Conservation (phyloP, 2,329 filamentous ascomycete genomes). For the Harringtonia aguacate region DNA sequence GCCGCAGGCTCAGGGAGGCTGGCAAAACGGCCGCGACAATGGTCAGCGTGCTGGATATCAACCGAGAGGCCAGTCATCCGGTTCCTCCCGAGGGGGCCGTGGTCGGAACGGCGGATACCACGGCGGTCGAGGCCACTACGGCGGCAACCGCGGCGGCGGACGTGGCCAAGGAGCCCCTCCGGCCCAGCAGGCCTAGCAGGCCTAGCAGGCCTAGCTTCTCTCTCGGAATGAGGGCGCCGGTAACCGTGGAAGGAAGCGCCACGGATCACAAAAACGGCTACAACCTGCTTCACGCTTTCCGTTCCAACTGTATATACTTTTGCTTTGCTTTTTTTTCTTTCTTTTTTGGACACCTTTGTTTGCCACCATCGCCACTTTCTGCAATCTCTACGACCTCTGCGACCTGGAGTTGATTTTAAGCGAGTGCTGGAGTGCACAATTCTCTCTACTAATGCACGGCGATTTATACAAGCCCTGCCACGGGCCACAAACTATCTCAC, state of each 20-base stretch:
- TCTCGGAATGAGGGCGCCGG: background rate
- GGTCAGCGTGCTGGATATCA: slow-evolving; percentile 1
- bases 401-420: no score
- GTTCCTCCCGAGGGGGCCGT: slow-evolving; percentile 4
- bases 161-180: slow-evolving; percentile 1
- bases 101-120: slow-evolving; percentile 6
- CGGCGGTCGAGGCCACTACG: slow-evolving; percentile 1
- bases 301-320: background rate
- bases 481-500: no score
- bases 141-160: background rate
- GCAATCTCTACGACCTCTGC: background rate
- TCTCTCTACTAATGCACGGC: no score
- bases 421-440: no score
- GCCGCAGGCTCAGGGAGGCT: slow-evolving; percentile 11
- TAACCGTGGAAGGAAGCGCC: background rate
- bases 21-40: slow-evolving; percentile 7
- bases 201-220: background rate
- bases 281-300: background rate
- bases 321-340: background rate
- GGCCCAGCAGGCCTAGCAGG: slow-evolving; percentile 1
- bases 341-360: background rate
- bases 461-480: no score
- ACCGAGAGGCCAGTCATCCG: slow-evolving; percentile 2
- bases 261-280: background rate
- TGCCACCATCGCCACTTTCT: background rate